Conservation (phyloP, 2,329 filamentous ascomycete genomes). For the Aspergillus fructus region DNA sequence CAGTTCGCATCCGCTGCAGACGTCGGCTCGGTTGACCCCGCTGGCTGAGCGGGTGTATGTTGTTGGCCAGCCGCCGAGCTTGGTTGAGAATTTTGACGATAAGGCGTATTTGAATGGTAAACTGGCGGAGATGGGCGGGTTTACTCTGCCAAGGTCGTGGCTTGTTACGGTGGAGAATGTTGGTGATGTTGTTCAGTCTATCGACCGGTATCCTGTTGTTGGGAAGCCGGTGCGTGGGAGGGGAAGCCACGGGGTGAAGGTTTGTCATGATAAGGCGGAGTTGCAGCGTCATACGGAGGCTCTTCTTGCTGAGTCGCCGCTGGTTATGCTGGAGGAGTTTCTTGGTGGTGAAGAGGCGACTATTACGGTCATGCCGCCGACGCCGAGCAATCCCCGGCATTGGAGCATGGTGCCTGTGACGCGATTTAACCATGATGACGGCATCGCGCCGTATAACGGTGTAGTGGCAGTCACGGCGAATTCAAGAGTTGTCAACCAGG, state of each 20-base stretch:
- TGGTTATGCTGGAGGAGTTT: slow-evolving; percentile 51
- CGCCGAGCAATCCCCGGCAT: slow-evolving; percentile 31
- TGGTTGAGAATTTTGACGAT: slow-evolving; percentile 53
- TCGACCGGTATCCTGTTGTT: slow-evolving; percentile 42
- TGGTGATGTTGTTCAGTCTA: not conserved
- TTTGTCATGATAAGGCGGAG: slow-evolving; percentile 38
- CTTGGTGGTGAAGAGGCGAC: slow-evolving; percentile 52
- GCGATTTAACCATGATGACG: slow-evolving; percentile 49
- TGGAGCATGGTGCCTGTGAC: slow-evolving; percentile 48
- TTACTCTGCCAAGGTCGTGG: slow-evolving; percentile 45
- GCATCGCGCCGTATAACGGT: slow-evolving; percentile 52
- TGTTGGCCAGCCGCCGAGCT: slow-evolving; percentile 48
- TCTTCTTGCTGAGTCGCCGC: slow-evolving; percentile 38
- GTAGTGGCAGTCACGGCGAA: slow-evolving; percentile 50
- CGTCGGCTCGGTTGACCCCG: slow-evolving; percentile 32
- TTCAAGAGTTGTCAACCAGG: slow-evolving; percentile 39
- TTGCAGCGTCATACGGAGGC: slow-evolving; percentile 34
- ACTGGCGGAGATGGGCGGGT: slow-evolving; percentile 36
- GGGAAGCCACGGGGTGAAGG: slow-evolving; percentile 52
- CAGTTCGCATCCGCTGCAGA: slow-evolving; percentile 49
- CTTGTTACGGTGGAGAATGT: slow-evolving; percentile 23
- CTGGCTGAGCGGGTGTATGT: slow-evolving; percentile 36
- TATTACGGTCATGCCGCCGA: slow-evolving; percentile 54
- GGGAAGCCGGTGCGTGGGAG: slow-evolving; percentile 52
- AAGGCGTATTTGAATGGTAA: slow-evolving; percentile 51